phyloP scores from a whole-genome alignment of 1,139 yeast genomes.

The Sugiyamaella japonica region DNA sequence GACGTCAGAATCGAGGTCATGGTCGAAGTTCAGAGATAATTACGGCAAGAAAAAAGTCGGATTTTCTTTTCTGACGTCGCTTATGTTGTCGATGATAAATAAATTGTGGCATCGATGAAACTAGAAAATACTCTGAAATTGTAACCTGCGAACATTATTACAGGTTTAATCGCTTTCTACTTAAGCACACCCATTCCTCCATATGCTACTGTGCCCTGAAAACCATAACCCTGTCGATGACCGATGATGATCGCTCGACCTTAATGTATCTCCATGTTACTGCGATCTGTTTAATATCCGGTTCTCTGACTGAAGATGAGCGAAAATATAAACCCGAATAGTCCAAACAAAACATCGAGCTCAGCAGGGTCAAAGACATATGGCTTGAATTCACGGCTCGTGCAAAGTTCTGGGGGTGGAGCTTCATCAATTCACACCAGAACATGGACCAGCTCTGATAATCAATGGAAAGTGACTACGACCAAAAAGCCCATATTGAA shows the following conservation, averaged over 20 bases:
- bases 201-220: neutral
- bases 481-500: conserved; percentile 74
- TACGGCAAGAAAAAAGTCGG: no score
- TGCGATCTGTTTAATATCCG: no score
- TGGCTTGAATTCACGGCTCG: neutral
- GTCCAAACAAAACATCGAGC: neutral
- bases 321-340: neutral
- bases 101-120: no score
- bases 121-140: no score
- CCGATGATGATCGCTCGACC: neutral
- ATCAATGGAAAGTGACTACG: conserved; percentile 70
- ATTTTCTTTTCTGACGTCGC: no score
- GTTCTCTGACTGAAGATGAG: neutral
- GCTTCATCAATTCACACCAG: neutral
- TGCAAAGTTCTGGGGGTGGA: neutral
- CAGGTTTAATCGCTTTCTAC: no score
- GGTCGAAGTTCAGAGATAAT: no score
- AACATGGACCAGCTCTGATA: conserved; percentile 8
- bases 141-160: no score
- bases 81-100: no score
- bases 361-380: neutral
- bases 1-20: no score
- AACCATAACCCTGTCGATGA: conserved; percentile 2
- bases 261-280: neutral
- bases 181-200: neutral